phyloP scores from a whole-genome alignment of 148 eudicot species.

The Cornus controversa region DNA sequence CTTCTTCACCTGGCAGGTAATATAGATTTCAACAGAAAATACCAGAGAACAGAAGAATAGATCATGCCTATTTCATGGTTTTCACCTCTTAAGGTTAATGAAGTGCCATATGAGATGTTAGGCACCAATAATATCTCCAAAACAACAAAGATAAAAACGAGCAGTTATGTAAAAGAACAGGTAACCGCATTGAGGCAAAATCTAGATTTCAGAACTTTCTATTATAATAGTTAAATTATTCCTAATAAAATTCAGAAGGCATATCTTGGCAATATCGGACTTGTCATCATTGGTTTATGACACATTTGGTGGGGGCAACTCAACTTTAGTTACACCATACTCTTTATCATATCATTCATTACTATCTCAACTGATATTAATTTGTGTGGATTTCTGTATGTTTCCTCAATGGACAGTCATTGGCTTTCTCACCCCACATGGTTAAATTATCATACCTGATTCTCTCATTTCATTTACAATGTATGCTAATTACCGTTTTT shows the following conservation, averaged over 20 bases:
- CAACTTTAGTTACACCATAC: too few relatives aligned
- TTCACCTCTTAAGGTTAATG: background rate
- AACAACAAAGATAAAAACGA: background rate
- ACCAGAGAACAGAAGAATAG: background rate
- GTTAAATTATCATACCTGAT: too few relatives aligned
- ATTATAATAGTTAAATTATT: background rate
- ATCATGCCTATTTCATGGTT: background rate
- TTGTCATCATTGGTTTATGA: too few relatives aligned
- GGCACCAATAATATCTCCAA: background rate
- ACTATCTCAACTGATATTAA: too few relatives aligned
- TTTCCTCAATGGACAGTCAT: too few relatives aligned
- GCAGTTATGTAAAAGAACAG: background rate
- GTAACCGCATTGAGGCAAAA: background rate
- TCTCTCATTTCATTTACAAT: too few relatives aligned
- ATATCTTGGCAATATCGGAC: background rate
- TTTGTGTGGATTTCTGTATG: too few relatives aligned
- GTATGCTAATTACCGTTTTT: too few relatives aligned
- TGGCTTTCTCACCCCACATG: too few relatives aligned
- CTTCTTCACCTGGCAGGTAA: conserved; percentile 67
- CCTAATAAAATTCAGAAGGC: background rate
- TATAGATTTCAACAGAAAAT: background rate
- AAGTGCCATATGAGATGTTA: background rate
- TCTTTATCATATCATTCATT: too few relatives aligned
- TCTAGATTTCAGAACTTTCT: background rate
- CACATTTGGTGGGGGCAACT: too few relatives aligned